Evolutionary conservation across 2,329 filamentous ascomycete genomes (phyloP).

Genomic region (Fusarium praegraminearum): DNA sequence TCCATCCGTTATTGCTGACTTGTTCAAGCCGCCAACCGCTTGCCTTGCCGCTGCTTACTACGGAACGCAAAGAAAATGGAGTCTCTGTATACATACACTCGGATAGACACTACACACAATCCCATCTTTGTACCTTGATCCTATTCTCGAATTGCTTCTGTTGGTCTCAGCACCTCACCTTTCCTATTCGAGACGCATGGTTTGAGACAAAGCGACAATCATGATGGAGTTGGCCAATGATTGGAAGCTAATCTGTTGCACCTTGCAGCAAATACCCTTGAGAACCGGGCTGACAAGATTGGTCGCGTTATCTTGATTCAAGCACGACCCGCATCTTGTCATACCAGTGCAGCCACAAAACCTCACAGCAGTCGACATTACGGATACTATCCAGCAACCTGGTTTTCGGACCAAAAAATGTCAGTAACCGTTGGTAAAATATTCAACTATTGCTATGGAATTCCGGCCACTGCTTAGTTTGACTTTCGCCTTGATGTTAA

Average conservation of each 20-base stretch:
- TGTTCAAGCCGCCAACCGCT: constrained; percentile 1
- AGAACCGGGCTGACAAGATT: constrained; percentile 4
- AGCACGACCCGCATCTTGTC: constrained; percentile 16
- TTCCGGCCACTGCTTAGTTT: constrained; percentile 19
- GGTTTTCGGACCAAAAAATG: constrained; percentile 33
- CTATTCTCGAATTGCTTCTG: constrained; percentile 9
- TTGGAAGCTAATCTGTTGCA: constrained; percentile 22
- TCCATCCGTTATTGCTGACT: constrained; percentile 17
- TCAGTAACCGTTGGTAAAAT: constrained; percentile 1
- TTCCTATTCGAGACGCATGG: constrained; percentile 26
- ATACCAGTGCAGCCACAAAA: constrained; percentile 1
- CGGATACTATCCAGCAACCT: constrained; percentile 28
- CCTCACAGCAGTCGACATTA: constrained; percentile 10
- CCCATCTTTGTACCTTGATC: background rate
- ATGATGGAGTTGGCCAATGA: constrained; percentile 20
- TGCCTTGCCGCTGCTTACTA: constrained; percentile 6
- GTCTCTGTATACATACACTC: background rate
- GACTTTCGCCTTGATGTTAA: background rate
- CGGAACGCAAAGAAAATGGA: constrained; percentile 1
- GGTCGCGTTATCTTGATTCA: constrained; percentile 9
- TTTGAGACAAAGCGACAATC: constrained; percentile 15
- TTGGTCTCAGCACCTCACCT: constrained; percentile 8
- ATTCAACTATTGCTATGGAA: constrained; percentile 11
- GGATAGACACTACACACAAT: background rate
- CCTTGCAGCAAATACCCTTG: background rate